phyloP scores from a whole-genome alignment of 2,329 filamentous ascomycete genomes.

The Curvularia sp. region DNA sequence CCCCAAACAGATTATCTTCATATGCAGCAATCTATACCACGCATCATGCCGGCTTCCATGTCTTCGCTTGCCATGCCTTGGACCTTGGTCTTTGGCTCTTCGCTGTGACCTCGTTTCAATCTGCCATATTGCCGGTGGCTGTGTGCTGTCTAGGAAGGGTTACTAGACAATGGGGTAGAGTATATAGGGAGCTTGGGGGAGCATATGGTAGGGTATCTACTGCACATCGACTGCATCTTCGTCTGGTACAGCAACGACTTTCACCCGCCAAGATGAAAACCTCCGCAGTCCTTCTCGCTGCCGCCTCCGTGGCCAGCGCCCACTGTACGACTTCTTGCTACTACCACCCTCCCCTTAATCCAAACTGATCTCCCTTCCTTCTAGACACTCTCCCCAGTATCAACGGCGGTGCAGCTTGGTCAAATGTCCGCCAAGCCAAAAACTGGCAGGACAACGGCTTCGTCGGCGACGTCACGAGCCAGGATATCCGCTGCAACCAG shows the following conservation, averaged over 20 bases:
- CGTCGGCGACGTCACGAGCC: conserved; percentile 24
- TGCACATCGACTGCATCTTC: conserved; percentile 1
- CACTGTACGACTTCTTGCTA: conserved; percentile 9
- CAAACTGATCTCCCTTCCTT: not conserved
- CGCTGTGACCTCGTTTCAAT: not conserved
- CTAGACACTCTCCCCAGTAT: conserved; percentile 19
- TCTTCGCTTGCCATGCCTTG: not conserved
- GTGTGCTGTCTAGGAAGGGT: not conserved
- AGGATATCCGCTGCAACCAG: conserved; percentile 40
- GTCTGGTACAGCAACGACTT: not conserved
- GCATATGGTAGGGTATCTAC: conserved; percentile 1
- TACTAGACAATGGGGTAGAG: not conserved
- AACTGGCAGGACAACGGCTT: conserved; percentile 24
- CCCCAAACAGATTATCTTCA: conserved; percentile 10
- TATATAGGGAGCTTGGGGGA: conserved; percentile 4
- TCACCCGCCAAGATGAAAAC: conserved; percentile 10
- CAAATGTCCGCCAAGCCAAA: conserved; percentile 15
- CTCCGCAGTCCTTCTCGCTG: conserved; percentile 6
- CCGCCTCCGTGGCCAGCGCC: conserved; percentile 12
- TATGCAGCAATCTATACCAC: conserved; percentile 14
- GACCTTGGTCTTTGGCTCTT: conserved; percentile 1
- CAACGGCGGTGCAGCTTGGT: conserved; percentile 13
- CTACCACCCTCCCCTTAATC: not conserved
- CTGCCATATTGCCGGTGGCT: conserved; percentile 6
- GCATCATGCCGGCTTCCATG: not conserved